These are phyloP conservation scores for Calonectria montana DNA, from an alignment of 2,329 filamentous ascomycete genomes.

Conservation along the genomic window DNA sequence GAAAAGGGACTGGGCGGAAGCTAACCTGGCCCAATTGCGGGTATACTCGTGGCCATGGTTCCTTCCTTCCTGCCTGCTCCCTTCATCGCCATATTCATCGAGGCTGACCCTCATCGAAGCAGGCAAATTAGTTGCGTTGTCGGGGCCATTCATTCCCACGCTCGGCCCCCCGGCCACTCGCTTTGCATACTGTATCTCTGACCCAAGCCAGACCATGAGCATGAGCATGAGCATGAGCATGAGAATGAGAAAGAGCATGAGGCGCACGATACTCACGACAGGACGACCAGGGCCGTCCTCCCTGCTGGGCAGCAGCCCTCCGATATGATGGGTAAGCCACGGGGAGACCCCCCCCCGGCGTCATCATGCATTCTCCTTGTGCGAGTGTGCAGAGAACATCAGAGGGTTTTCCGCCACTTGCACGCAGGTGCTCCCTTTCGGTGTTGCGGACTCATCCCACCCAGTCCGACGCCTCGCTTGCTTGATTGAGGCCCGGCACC, in stretches of 20 bases:
- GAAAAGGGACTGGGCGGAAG: conserved; percentile 4
- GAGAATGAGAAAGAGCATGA: neutral
- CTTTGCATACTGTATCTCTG: neutral
- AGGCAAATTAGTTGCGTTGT: too few relatives aligned
- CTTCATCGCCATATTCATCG: neutral
- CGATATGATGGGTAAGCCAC: neutral
- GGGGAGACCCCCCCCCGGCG: conserved; percentile 11
- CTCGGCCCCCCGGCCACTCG: neutral
- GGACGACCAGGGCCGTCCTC: neutral
- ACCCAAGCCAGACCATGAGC: neutral
- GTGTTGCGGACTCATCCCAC: neutral
- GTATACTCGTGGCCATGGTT: neutral
- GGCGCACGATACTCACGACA: neutral
- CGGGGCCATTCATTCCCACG: neutral
- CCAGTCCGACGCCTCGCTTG: neutral
- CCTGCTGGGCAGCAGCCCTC: neutral
- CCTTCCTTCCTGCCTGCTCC: neutral
- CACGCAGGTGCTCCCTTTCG: neutral
- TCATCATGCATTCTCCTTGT: conserved; percentile 24
- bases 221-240: neutral
- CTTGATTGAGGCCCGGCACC: neutral
- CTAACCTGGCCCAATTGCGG: conserved; percentile 3
- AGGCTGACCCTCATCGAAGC: neutral
- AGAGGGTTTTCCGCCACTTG: conserved; percentile 20
- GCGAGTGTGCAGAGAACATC: conserved; percentile 7